Conservation (phyloP, 2,329 filamentous ascomycete species). For the Diplodia sapinea region DNA sequence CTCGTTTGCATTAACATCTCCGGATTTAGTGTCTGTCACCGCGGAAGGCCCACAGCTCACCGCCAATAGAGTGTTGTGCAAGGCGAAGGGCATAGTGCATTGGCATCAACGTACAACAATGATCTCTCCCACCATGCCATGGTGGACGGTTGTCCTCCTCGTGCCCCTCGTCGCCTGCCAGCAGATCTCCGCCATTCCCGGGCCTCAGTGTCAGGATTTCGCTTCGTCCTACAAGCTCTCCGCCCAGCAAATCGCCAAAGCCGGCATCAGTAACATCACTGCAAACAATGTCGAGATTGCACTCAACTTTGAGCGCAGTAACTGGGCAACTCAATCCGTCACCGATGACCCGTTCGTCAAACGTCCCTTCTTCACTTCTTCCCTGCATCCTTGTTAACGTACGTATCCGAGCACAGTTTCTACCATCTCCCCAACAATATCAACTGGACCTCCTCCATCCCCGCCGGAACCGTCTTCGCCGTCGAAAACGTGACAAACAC, state of each 20-base stretch:
- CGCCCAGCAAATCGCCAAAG: conserved; percentile 4
- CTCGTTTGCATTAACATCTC: not conserved
- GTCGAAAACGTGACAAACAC: conserved; percentile 50
- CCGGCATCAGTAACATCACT: conserved; percentile 19
- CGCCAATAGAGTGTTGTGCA: not conserved
- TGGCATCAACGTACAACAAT: not conserved
- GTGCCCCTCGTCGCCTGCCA: not conserved
- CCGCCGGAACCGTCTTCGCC: conserved; percentile 50
- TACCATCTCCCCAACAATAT: conserved; percentile 1
- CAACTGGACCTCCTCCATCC: conserved; percentile 25
- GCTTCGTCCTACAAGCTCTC: conserved; percentile 9
- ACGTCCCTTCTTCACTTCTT: conserved; percentile 35
- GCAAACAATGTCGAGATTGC: conserved; percentile 36
- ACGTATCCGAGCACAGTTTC: not conserved
- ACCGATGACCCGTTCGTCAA: conserved; percentile 50
- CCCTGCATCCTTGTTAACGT: conserved; percentile 21
- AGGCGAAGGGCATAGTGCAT: not conserved
- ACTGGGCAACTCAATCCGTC: conserved; percentile 38
- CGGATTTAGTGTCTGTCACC: not conserved
- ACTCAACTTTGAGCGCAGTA: conserved; percentile 39
- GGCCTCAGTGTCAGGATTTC: conserved; percentile 21
- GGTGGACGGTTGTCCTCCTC: not conserved
- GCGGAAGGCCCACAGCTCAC: not conserved
- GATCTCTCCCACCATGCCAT: not conserved
- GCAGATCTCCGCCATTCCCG: not conserved